A percentile compares a stretch with the other conserved stretches of the same genome.
These are phyloP conservation scores for Populus hybrid DNA, from an alignment of 441 rosid species.

Conservation along the genomic window DNA sequence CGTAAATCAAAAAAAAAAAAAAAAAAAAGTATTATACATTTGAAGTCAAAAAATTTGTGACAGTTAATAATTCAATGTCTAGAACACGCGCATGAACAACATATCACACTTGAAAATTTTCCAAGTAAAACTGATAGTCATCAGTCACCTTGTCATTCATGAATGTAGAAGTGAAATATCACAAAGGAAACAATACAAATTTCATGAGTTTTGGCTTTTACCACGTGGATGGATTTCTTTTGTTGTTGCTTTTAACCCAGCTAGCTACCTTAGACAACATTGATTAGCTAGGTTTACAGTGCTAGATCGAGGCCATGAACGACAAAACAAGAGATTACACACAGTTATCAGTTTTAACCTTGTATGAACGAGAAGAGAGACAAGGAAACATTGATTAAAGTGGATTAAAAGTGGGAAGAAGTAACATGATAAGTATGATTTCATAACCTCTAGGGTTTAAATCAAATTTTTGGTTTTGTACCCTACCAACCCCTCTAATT, in stretches of 20 bases:
- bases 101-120: too few species aligned
- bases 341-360: background rate
- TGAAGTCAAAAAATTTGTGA: background rate
- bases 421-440: slow-evolving; percentile 41
- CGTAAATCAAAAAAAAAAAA: too few species aligned
- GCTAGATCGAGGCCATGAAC: background rate
- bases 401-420: slow-evolving; percentile 29
- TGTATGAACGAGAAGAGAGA: slow-evolving; percentile 15
- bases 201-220: background rate
- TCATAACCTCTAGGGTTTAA: slow-evolving; percentile 22
- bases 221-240: background rate
- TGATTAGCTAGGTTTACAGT: background rate
- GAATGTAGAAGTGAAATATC: too few species aligned
- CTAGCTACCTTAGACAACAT: background rate
- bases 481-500: slow-evolving; percentile 29
- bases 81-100: background rate
- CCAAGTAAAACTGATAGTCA: too few species aligned
- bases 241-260: background rate
- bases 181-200: background rate
- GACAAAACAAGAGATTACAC: slow-evolving; percentile 8
- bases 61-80: background rate
- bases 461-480: slow-evolving; percentile 23
- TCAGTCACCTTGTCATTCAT: too few species aligned
- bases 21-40: background rate
- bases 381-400: slow-evolving; percentile 44